A percentile compares a stretch with the other conserved stretches of the same genome.
These are phyloP conservation scores for Aspergillus amoenus DNA, from an alignment of 2,329 filamentous ascomycete species.

Conservation along the genomic window DNA sequence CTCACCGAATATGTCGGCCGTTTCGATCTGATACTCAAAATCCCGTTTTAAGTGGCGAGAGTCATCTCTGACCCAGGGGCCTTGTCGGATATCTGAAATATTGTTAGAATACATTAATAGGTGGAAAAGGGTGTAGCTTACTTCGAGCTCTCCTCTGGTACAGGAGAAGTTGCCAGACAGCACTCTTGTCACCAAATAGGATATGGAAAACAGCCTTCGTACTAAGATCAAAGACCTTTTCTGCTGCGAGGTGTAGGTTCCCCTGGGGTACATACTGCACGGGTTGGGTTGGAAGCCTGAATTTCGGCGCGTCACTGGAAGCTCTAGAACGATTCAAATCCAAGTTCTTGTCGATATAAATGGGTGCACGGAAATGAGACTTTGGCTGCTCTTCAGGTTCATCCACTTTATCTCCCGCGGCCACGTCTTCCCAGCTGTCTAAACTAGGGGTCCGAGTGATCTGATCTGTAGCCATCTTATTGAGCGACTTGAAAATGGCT, in stretches of 20 bases:
- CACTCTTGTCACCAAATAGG: conserved; percentile 93
- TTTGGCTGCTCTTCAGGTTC: conserved; percentile 37
- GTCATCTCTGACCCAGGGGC: conserved; percentile 75
- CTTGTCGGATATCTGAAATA: conserved; percentile 69
- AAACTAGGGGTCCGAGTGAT: conserved; percentile 67
- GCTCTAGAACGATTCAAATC: conserved; percentile 46
- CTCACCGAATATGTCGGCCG: conserved; percentile 61
- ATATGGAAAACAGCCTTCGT: conserved; percentile 95
- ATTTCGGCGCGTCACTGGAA: conserved; percentile 59
- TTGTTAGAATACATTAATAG: conserved; percentile 15
- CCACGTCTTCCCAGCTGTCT: conserved; percentile 89
- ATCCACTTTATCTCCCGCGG: conserved; percentile 61
- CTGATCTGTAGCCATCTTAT: conserved; percentile 68
- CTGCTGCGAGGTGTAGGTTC: conserved; percentile 72
- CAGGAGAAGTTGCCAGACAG: conserved; percentile 88
- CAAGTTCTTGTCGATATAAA: conserved; percentile 63
- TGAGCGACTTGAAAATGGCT: conserved; percentile 68
- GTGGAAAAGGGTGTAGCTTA: conserved; percentile 24
- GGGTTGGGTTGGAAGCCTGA: conserved; percentile 77
- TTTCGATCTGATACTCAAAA: conserved; percentile 76
- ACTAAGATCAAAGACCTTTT: conserved; percentile 84
- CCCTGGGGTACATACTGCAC: conserved; percentile 81
- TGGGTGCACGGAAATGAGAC: conserved; percentile 55
- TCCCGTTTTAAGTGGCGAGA: conserved; percentile 71
- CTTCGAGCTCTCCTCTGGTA: conserved; percentile 73